A percentile compares a stretch with the other conserved stretches of the same genome.
phyloP scores from a whole-genome alignment of 208 protist species.

The Leishmania turanica region DNA sequence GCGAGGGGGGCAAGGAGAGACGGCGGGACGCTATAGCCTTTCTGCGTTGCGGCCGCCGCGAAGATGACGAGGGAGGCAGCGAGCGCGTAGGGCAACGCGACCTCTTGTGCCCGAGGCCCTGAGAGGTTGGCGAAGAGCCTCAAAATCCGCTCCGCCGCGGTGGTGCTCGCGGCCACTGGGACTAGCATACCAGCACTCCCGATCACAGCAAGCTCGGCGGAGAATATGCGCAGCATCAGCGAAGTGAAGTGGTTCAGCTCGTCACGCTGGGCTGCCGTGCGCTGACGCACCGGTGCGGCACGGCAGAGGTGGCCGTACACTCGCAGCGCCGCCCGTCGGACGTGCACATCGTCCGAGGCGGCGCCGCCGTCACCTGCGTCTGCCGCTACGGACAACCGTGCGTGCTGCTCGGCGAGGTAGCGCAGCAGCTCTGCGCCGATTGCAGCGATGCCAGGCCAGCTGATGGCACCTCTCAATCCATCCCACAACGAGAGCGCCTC shows the following conservation, averaged over 20 bases:
- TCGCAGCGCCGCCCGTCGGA: constrained; percentile 16
- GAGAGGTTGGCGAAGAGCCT: constrained; percentile 27
- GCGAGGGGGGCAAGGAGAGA: constrained; percentile 11
- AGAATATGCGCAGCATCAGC: constrained; percentile 24
- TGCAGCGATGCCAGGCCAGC: constrained; percentile 39
- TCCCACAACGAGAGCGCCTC: constrained; percentile 51
- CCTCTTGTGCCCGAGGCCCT: constrained; percentile 8
- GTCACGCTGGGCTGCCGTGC: constrained; percentile 19
- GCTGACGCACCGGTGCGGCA: constrained; percentile 6
- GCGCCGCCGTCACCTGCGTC: not conserved
- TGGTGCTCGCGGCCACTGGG: constrained; percentile 14
- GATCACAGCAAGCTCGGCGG: not conserved
- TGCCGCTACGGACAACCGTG: not conserved
- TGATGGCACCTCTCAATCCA: constrained; percentile 32
- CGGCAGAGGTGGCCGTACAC: constrained; percentile 22
- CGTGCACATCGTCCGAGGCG: not conserved
- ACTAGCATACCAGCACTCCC: not conserved
- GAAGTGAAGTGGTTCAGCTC: constrained; percentile 15
- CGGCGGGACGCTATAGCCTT: not conserved
- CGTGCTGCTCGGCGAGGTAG: constrained; percentile 26
- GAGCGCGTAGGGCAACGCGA: constrained; percentile 35
- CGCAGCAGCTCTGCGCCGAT: constrained; percentile 48
- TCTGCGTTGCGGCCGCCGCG: constrained; percentile 14
- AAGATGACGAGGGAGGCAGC: constrained; percentile 27
- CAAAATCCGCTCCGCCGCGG: constrained; percentile 25